A percentile compares a stretch with the other conserved stretches of the same genome.
Conservation (phyloP, 2,329 filamentous ascomycete genomes). For the Helicocarpus griseus region DNA sequence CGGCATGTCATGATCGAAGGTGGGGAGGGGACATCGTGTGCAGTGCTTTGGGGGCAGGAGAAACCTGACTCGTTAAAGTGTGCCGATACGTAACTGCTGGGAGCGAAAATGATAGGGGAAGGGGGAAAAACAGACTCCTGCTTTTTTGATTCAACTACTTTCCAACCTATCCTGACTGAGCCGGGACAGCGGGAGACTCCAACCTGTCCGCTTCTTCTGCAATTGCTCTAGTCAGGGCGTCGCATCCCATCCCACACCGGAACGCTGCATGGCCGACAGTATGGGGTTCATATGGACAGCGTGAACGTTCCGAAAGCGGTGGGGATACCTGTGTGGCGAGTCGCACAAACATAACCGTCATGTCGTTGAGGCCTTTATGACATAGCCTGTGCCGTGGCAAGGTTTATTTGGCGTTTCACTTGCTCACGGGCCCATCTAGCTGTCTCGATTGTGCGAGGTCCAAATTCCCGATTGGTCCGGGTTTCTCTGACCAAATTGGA, state of each 20-base stretch:
- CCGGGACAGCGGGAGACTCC: neutral
- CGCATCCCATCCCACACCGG: constrained; percentile 13
- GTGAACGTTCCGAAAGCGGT: neutral
- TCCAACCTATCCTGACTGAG: constrained; percentile 1
- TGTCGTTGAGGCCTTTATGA: constrained; percentile 21
- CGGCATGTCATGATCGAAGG: constrained; percentile 1
- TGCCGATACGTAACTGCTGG: neutral
- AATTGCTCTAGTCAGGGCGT: constrained; percentile 10
- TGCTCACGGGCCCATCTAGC: constrained; percentile 96
- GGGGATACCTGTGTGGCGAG: neutral
- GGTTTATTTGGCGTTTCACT: constrained; percentile 70
- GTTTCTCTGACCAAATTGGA: constrained; percentile 85
- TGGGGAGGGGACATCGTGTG: constrained; percentile 4
- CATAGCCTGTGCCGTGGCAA: constrained; percentile 30
- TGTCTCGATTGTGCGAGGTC: constrained; percentile 76
- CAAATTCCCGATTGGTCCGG: constrained; percentile 78
- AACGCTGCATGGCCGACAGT: neutral
- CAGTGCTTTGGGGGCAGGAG: neutral
- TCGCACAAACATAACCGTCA: neutral
- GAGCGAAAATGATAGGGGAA: no score
- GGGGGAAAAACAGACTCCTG: neutral
- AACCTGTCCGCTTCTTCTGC: neutral
- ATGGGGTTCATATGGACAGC: neutral
- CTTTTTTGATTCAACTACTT: neutral
- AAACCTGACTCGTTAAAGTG: neutral